Evolutionary conservation across 1,139 yeast genomes (phyloP).

Genomic region (Protomyces macrosporus): DNA sequence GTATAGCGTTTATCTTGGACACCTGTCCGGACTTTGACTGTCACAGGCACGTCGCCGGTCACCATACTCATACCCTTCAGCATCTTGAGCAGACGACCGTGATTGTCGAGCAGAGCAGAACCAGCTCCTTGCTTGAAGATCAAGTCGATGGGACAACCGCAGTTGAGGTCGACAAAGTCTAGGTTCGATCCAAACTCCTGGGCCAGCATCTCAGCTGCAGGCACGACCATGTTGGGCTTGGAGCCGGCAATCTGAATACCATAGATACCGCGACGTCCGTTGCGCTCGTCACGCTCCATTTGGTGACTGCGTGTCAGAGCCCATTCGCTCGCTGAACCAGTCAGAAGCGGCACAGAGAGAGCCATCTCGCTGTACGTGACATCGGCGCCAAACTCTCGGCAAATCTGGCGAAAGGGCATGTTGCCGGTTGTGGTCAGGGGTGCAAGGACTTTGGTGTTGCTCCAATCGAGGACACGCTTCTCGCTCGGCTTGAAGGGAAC

Average conservation of each 20-base stretch:
- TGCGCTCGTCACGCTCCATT: constrained; percentile 47
- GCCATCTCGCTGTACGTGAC: constrained; percentile 97
- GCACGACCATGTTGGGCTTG: constrained; percentile 89
- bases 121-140: constrained; percentile 74
- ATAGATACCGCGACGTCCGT: constrained; percentile 41
- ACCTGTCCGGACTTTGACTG: constrained; percentile 89
- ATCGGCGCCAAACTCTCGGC: constrained; percentile 89
- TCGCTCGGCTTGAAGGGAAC: constrained; percentile 4
- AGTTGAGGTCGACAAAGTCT: constrained; percentile 79
- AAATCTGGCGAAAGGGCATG: constrained; percentile 85
- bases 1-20: constrained; percentile 76
- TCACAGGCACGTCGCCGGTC: constrained; percentile 84
- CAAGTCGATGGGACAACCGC: constrained; percentile 96
- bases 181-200: constrained; percentile 34
- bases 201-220: constrained; percentile 75
- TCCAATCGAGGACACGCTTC: constrained; percentile 46
- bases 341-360: constrained; percentile 71
- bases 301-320: constrained; percentile 88
- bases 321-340: constrained; percentile 94
- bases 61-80: constrained; percentile 83
- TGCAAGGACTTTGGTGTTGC: constrained; percentile 76
- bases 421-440: constrained; percentile 98
- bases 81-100: constrained; percentile 70
- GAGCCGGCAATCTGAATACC: constrained; percentile 92
- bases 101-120: constrained; percentile 85